Evolutionary conservation across 768 basidiomycete species (phyloP).

Genomic region (Lentinula raphanica): DNA sequence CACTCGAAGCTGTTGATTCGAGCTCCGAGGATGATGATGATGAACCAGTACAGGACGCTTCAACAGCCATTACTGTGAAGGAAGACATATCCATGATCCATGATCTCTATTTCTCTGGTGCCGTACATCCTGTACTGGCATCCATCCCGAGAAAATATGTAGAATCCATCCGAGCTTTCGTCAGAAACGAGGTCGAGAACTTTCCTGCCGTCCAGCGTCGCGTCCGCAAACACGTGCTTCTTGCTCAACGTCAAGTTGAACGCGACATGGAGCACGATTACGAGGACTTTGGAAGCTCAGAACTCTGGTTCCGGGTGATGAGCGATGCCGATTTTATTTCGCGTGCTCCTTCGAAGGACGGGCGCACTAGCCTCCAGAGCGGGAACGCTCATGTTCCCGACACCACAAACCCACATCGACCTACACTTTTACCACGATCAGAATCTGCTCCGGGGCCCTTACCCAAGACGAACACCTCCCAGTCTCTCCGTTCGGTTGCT

Average conservation of each 20-base stretch:
- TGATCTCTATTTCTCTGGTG: constrained; percentile 76
- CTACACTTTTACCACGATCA: constrained; percentile 24
- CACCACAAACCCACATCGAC: constrained; percentile 12
- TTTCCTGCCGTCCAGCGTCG: constrained; percentile 41
- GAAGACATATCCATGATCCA: constrained; percentile 91
- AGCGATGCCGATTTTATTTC: constrained; percentile 53
- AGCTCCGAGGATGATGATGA: constrained; percentile 59
- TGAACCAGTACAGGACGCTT: constrained; percentile 48
- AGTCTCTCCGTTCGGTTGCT: constrained; percentile 24
- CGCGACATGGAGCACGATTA: constrained; percentile 90
- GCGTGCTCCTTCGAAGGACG: constrained; percentile 13
- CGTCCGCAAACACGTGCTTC: constrained; percentile 74
- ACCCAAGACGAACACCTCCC: constrained; percentile 35
- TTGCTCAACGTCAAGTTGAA: constrained; percentile 82
- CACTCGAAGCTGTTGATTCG: constrained; percentile 78
- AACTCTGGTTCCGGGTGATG: constrained; percentile 88
- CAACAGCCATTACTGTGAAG: constrained; percentile 55
- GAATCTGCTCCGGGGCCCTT: constrained; percentile 32
- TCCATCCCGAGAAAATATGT: constrained; percentile 68
- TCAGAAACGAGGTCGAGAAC: constrained; percentile 40
- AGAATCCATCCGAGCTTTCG: constrained; percentile 64
- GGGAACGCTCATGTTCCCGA: constrained; percentile 10
- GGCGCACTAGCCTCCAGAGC: constrained; percentile 9
- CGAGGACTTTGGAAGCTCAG: constrained; percentile 80
- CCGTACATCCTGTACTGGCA: constrained; percentile 52